Percentiles rank a stretch among this genome's conserved stretches.
Evolutionary conservation across 2,329 filamentous ascomycete genomes (phyloP).

Genomic region (Venturia effusa): DNA sequence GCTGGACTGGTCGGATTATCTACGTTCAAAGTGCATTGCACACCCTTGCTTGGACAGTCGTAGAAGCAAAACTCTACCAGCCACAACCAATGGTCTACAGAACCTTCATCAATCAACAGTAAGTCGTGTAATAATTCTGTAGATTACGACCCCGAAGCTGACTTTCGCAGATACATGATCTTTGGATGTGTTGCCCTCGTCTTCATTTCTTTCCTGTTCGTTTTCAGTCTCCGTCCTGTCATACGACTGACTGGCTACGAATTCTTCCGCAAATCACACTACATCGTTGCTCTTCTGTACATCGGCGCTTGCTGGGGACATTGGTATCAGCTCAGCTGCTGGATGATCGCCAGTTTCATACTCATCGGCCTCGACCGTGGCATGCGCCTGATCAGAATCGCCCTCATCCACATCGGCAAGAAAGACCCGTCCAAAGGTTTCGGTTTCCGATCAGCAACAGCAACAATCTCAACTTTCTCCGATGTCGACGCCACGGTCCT

Average conservation of each 20-base stretch:
- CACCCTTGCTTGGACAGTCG: slow-evolving; percentile 58
- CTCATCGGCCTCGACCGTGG: slow-evolving; percentile 56
- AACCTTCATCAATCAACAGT: slow-evolving; percentile 46
- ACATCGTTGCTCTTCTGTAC: slow-evolving; percentile 62
- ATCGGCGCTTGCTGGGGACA: slow-evolving; percentile 68
- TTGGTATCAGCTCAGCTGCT: slow-evolving; percentile 58
- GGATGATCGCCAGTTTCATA: slow-evolving; percentile 54
- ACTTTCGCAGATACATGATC: slow-evolving; percentile 47
- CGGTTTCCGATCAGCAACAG: slow-evolving; percentile 45
- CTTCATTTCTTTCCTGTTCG: slow-evolving; percentile 49
- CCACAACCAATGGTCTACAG: slow-evolving; percentile 53
- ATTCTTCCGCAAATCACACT: slow-evolving; percentile 65
- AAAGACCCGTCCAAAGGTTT: slow-evolving; percentile 31
- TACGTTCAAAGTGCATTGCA: slow-evolving; percentile 57
- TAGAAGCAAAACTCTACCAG: slow-evolving; percentile 57
- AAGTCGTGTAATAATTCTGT: neutral
- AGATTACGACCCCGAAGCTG: neutral
- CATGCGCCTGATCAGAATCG: slow-evolving; percentile 46
- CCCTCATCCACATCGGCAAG: slow-evolving; percentile 50
- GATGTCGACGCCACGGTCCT: slow-evolving; percentile 50
- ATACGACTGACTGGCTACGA: slow-evolving; percentile 64
- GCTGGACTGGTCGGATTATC: slow-evolving; percentile 66
- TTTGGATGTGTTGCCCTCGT: slow-evolving; percentile 62
- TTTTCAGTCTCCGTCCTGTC: slow-evolving; percentile 47
- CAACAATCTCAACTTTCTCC: slow-evolving; percentile 40